These are phyloP conservation scores for Didymella pomorum DNA, from an alignment of 2,329 filamentous ascomycete genomes.

Conservation along the genomic window DNA sequence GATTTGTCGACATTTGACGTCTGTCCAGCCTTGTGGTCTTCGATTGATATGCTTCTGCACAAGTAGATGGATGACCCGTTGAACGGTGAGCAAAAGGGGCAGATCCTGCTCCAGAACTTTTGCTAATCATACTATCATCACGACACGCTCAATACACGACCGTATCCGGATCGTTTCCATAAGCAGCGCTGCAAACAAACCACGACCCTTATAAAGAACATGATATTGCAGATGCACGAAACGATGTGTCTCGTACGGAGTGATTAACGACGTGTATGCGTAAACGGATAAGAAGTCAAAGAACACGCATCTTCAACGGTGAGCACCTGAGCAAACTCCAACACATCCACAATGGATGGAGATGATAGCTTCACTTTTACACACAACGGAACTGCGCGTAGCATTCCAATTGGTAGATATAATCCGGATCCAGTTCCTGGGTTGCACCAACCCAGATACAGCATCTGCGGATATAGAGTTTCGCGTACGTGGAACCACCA, in stretches of 20 bases:
- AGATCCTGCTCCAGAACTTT: not conserved
- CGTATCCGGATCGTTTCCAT: not conserved
- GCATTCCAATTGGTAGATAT: not conserved
- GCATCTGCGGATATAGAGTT: not conserved
- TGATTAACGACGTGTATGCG: not conserved
- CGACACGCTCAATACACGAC: not conserved
- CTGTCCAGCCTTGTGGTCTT: not conserved
- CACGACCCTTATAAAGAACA: not conserved
- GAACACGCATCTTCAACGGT: not conserved
- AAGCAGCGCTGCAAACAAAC: not conserved
- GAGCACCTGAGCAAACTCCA: not conserved
- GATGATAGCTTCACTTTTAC: not conserved
- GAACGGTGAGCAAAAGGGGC: not conserved
- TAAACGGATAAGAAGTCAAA: not conserved
- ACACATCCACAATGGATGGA: not conserved
- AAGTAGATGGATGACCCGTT: not conserved
- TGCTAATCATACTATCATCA: not conserved
- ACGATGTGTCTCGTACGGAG: not conserved
- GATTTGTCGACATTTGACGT: not conserved
- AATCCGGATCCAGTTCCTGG: not conserved
- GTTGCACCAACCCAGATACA: not conserved
- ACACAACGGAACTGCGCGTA: not conserved
- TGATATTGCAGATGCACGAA: not conserved
- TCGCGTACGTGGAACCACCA: not conserved
- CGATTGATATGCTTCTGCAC: not conserved